Conservation (phyloP, 495 filamentous ascomycete genomes). For the Wilcoxina mikolae region DNA sequence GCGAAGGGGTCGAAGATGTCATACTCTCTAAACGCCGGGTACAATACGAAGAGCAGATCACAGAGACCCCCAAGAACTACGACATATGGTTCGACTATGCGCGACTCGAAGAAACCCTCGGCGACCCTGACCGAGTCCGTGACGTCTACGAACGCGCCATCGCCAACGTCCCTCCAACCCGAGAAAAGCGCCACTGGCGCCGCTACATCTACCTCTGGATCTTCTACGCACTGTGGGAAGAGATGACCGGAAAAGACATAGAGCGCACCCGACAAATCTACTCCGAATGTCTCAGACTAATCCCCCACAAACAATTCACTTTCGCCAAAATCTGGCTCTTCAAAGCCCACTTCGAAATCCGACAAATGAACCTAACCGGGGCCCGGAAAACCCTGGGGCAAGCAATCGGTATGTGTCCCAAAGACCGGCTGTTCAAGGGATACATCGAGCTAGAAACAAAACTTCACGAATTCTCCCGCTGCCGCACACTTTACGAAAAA, state of each 20-base stretch:
- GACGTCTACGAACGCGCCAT: conserved; percentile 94
- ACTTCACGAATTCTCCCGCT: conserved; percentile 80
- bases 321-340: conserved; percentile 94
- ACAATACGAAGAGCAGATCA: conserved; percentile 86
- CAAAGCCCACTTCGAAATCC: conserved; percentile 84
- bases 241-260: conserved; percentile 64
- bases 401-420: conserved; percentile 87
- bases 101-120: conserved; percentile 69
- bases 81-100: conserved; percentile 95
- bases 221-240: conserved; percentile 92
- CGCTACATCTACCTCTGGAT: conserved; percentile 96
- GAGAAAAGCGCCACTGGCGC: conserved; percentile 95
- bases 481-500: conserved; percentile 84
- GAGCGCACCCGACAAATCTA: conserved; percentile 81
- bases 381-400: conserved; percentile 79
- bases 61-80: conserved; percentile 86
- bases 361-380: conserved; percentile 61
- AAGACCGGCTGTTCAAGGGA: conserved; percentile 84
- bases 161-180: conserved; percentile 85
- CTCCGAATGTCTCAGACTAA: conserved; percentile 66
- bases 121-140: conserved; percentile 64
- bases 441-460: conserved; percentile 87
- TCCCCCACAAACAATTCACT: conserved; percentile 94
- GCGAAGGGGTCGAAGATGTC: conserved; percentile 87
- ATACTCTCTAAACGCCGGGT: conserved; percentile 84